Conservation (phyloP, 1,284 basidiomycete genomes). For the Limonomyces culmigenus region DNA sequence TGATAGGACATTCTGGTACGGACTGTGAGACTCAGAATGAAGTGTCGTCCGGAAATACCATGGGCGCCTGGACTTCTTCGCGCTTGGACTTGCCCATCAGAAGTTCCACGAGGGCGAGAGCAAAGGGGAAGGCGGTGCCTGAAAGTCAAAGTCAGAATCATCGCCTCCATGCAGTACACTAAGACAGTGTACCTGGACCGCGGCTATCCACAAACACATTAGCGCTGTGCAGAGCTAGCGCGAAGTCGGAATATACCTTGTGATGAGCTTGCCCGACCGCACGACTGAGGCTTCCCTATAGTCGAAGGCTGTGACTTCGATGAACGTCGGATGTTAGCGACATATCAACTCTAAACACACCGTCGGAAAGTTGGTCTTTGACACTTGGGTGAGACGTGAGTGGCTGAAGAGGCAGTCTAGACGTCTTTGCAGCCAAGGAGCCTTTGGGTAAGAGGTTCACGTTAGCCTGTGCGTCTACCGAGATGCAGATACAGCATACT, state of each 20-base stretch:
- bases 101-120: slow-evolving; percentile 53
- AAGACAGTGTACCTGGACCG: slow-evolving; percentile 39
- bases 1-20: no score
- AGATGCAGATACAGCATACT: slow-evolving; percentile 4
- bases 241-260: slow-evolving; percentile 58
- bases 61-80: slow-evolving; percentile 49
- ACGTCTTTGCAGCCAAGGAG: slow-evolving; percentile 48
- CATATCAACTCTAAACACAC: slow-evolving; percentile 18
- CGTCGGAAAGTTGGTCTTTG: slow-evolving; percentile 37
- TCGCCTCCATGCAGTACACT: background rate
- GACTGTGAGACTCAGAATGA: slow-evolving; percentile 5
- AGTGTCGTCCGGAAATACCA: slow-evolving; percentile 63
- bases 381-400: slow-evolving; percentile 76
- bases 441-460: slow-evolving; percentile 28
- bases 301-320: slow-evolving; percentile 35
- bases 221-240: slow-evolving; percentile 3
- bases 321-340: background rate
- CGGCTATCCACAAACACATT: slow-evolving; percentile 25
- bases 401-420: slow-evolving; percentile 42
- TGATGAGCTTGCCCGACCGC: slow-evolving; percentile 57
- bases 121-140: slow-evolving; percentile 69
- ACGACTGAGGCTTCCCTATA: slow-evolving; percentile 72
- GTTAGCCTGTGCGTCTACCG: background rate
- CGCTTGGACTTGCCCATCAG: slow-evolving; percentile 52
- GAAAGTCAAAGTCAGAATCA: slow-evolving; percentile 1